Evolutionary conservation across 345 rosid genomes (phyloP).

Genomic region (Tarenaya hassleriana): DNA sequence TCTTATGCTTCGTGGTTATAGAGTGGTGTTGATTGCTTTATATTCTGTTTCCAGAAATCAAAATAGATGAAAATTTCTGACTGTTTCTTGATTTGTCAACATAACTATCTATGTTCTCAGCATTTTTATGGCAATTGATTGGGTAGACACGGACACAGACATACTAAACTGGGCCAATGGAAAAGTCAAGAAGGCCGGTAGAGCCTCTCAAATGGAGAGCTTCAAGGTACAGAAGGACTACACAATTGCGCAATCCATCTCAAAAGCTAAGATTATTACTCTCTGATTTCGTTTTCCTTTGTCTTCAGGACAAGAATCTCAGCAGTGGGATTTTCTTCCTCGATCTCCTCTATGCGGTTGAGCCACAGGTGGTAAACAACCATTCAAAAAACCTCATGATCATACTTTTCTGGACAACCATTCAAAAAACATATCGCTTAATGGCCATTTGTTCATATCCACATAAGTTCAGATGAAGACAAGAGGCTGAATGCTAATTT

Average conservation of each 20-base stretch:
- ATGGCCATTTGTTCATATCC: not conserved
- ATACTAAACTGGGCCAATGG: conserved; percentile 67
- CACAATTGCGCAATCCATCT: not conserved
- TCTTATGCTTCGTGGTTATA: not conserved
- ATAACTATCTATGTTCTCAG: conserved; percentile 28
- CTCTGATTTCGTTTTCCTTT: not conserved
- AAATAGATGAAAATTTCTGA: not conserved
- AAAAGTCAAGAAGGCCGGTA: conserved; percentile 59
- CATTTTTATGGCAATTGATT: conserved; percentile 79
- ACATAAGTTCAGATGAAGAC: conserved; percentile 55
- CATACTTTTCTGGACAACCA: not conserved
- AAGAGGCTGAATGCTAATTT: conserved; percentile 74
- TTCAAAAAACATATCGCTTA: not conserved
- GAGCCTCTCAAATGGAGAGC: conserved; percentile 60
- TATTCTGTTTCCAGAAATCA: too few species aligned
- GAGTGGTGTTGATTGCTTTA: too few species aligned
- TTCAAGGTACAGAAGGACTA: conserved; percentile 52
- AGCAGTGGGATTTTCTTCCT: conserved; percentile 68
- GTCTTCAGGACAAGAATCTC: conserved; percentile 51
- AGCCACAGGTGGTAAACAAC: conserved; percentile 65
- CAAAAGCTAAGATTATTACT: not conserved
- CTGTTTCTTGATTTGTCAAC: not conserved
- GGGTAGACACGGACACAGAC: conserved; percentile 63
- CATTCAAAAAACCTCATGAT: not conserved
- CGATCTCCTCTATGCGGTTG: conserved; percentile 67